phyloP scores from a whole-genome alignment of 1,139 yeast genomes.

The Hemisphaericaspora xylofermentans region DNA sequence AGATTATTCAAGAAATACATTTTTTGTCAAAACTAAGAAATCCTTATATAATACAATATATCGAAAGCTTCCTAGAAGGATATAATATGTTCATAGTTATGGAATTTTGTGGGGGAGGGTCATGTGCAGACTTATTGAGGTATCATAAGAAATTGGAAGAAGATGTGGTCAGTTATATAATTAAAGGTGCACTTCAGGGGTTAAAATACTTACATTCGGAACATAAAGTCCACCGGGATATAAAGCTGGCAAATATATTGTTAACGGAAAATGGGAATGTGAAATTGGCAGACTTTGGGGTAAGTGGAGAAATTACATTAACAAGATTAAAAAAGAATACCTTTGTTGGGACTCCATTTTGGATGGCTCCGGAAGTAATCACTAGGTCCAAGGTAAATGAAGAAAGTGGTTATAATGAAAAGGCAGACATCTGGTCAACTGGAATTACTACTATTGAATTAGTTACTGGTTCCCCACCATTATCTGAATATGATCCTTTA shows the following conservation, averaged over 20 bases:
- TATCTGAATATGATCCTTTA: conserved; percentile 68
- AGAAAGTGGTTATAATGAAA: conserved; percentile 63
- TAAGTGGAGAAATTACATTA: conserved; percentile 73
- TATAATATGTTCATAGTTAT: conserved; percentile 81
- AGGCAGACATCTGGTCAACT: conserved; percentile 86
- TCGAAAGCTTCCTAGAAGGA: conserved; percentile 60
- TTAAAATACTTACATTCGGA: conserved; percentile 70
- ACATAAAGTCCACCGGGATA: conserved; percentile 78
- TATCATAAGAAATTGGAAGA: conserved; percentile 55
- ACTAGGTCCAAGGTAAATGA: conserved; percentile 22
- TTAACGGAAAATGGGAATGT: conserved; percentile 61
- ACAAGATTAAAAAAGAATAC: conserved; percentile 62
- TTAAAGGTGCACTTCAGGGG: conserved; percentile 61
- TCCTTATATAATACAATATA: conserved; percentile 64
- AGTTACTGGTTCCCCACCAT: conserved; percentile 72
- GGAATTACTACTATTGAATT: conserved; percentile 82
- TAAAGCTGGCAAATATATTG: conserved; percentile 79
- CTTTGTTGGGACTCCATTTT: conserved; percentile 86
- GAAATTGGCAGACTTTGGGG: conserved; percentile 85
- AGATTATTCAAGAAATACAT: conserved; percentile 70
- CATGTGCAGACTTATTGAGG: conserved; percentile 73
- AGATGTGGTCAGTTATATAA: conserved; percentile 55
- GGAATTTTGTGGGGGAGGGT: conserved; percentile 94
- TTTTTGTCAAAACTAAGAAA: conserved; percentile 65
- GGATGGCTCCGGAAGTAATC: conserved; percentile 94